Conservation (phyloP, 768 basidiomycete genomes). For the Galerina sulciceps region DNA sequence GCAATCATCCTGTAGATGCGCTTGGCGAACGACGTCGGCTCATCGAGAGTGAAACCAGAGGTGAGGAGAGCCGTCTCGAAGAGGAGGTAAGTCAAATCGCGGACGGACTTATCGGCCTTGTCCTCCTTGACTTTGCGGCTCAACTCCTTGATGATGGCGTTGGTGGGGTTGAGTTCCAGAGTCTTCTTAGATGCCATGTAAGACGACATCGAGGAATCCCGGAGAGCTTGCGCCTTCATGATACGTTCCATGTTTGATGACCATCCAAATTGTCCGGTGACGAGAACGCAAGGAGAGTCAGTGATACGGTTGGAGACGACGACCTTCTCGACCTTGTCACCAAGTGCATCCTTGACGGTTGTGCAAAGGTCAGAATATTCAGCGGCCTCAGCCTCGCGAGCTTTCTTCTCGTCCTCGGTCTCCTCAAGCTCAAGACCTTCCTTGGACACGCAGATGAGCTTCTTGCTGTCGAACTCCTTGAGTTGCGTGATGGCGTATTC, state of each 20-base stretch:
- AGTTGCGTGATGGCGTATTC: slow-evolving; percentile 98
- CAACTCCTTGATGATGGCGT: slow-evolving; percentile 95
- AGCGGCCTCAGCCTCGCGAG: slow-evolving; percentile 82
- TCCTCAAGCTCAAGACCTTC: slow-evolving; percentile 99
- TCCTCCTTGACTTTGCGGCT: slow-evolving; percentile 95
- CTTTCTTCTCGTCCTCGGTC: slow-evolving; percentile 96
- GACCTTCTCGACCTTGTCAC: slow-evolving; percentile 99
- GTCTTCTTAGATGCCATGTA: slow-evolving; percentile 99
- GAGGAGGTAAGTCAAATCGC: slow-evolving; percentile 92
- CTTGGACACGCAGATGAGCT: slow-evolving; percentile 97
- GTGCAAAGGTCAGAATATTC: slow-evolving; percentile 89
- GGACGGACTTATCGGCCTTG: slow-evolving; percentile 98
- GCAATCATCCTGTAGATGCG: slow-evolving; percentile 98
- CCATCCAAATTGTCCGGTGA: slow-evolving; percentile 99
- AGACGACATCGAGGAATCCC: slow-evolving; percentile 96
- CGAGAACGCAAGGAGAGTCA: slow-evolving; percentile 95
- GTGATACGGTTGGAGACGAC: slow-evolving; percentile 96
- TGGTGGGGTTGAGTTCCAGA: slow-evolving; percentile 90
- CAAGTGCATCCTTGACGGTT: slow-evolving; percentile 96
- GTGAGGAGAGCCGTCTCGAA: slow-evolving; percentile 98
- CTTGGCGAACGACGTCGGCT: slow-evolving; percentile 93
- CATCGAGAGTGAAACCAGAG: slow-evolving; percentile 94
- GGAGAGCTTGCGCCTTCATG: slow-evolving; percentile 98
- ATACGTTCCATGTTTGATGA: slow-evolving; percentile 99
- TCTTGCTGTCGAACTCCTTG: slow-evolving; percentile 99